Evolutionary conservation across 106 monocot genomes (phyloP).

Genomic region (Dendrobium nobile): DNA sequence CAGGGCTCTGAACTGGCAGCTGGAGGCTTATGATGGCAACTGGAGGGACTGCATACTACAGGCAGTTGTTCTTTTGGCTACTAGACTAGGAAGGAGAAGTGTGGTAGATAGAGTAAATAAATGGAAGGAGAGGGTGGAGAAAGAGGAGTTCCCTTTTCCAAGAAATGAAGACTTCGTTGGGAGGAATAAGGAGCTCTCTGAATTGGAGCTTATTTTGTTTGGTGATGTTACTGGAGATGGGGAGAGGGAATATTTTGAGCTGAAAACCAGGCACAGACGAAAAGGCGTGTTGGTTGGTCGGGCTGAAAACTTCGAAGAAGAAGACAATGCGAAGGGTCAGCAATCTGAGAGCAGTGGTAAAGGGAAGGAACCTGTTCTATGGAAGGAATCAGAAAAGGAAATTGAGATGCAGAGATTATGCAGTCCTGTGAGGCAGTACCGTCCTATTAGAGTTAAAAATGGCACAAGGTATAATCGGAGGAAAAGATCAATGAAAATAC

Average conservation of each 20-base stretch:
- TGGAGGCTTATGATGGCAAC: slow-evolving; percentile 82
- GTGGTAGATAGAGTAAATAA: slow-evolving; percentile 70
- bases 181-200: slow-evolving; percentile 72
- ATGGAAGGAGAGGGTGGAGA: slow-evolving; percentile 72
- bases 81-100: slow-evolving; percentile 65
- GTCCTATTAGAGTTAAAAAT: slow-evolving; percentile 24
- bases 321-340: slow-evolving; percentile 17
- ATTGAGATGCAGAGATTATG: slow-evolving; percentile 75
- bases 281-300: slow-evolving; percentile 18
- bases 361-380: slow-evolving; percentile 80
- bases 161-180: slow-evolving; percentile 77
- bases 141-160: slow-evolving; percentile 75
- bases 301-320: slow-evolving; percentile 16
- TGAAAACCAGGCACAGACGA: slow-evolving; percentile 54
- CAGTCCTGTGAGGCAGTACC: slow-evolving; percentile 25
- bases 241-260: slow-evolving; percentile 74
- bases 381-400: slow-evolving; percentile 84
- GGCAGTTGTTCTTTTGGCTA: slow-evolving; percentile 59
- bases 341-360: slow-evolving; percentile 48
- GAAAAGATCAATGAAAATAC: slow-evolving; percentile 42
- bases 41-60: slow-evolving; percentile 81
- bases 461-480: slow-evolving; percentile 28
- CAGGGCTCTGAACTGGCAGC: slow-evolving; percentile 47
- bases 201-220: slow-evolving; percentile 84
- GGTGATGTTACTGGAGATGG: slow-evolving; percentile 83